Evolutionary conservation across 257 asterid species (phyloP), one percentile per base, ranked within the genome.

Genomic region (Fraxinus excelsior): DNA sequence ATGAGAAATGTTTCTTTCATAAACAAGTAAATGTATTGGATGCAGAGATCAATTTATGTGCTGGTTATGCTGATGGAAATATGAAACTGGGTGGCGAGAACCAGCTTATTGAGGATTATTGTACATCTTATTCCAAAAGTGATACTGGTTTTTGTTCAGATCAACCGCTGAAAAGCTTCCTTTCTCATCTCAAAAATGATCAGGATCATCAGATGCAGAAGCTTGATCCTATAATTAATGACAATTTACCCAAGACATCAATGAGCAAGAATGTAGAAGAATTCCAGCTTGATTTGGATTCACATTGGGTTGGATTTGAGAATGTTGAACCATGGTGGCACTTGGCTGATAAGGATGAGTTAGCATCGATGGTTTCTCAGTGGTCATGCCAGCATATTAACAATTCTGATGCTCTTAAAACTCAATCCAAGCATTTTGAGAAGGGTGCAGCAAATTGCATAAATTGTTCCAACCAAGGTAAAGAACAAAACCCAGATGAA

Each of bases 301-400:
- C 90, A 12, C 73, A 86, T 23, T 86, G 89, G 87, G 71, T 82
- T 60, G 92, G 84, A 58, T 80, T 90, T 49, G 67, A 85, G 86
- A 86, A 86, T 73, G 76, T 81, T 16, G 88, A 85, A 65, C 94
- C 94, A 2, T 90, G 94, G 94, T 90, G 94, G 94, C 83, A 87
- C 70, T 67, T 88, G 12, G 84, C 84, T 84, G 87, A 84, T 73
- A 89, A 79, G 40, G 83, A 81, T 67, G 86, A 82, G 46, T 51
- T 83, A 23, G 79, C 80, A 42, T 82, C 85, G 73, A 71, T 80
- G 74, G 80, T 79, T 82, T 84, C 87, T 84, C 87, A 65, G 75
- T 62, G 70, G 2, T 74, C 90, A 67, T 78, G 81, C 71, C 84
- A 71, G 42, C 68, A 69, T 25, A 68, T 83, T 71, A 76, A 26